phyloP scores from a whole-genome alignment of 176 grass and related monocot genomes.

The Canna indica region DNA sequence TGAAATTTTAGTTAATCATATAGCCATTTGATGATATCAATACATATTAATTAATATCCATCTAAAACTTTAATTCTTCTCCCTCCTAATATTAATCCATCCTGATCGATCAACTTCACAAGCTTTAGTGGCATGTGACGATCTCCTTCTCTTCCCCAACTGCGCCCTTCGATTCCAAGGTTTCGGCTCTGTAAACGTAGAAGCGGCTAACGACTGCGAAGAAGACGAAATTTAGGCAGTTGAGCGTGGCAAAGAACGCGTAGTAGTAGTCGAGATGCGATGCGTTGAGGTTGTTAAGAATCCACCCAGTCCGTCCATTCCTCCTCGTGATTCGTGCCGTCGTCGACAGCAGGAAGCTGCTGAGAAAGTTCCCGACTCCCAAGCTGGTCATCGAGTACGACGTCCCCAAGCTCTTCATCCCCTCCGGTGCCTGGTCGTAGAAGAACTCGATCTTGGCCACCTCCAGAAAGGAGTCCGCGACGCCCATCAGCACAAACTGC shows the following conservation, averaged over 20 bases:
- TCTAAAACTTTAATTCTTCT: too few relatives aligned
- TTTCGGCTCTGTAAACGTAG: slow-evolving; percentile 41
- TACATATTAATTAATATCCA: too few relatives aligned
- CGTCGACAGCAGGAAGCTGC: slow-evolving; percentile 36
- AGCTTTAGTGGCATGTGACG: too few relatives aligned
- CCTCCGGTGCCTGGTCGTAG: slow-evolving; percentile 39
- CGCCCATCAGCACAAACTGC: slow-evolving; percentile 44
- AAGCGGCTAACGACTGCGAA: slow-evolving; percentile 21
- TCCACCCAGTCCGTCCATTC: slow-evolving; percentile 26
- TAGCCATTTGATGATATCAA: too few relatives aligned
- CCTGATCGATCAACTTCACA: too few relatives aligned
- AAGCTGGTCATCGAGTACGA: slow-evolving; percentile 39
- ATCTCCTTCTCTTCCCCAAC: background rate
- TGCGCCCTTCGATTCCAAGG: background rate
- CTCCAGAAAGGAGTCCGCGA: slow-evolving; percentile 35
- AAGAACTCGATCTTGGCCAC: slow-evolving; percentile 38
- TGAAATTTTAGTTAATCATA: too few relatives aligned
- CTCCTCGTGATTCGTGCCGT: slow-evolving; percentile 25
- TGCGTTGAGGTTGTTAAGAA: slow-evolving; percentile 40
- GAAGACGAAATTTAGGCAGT: slow-evolving; percentile 15
- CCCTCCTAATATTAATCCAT: too few relatives aligned
- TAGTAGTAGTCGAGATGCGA: slow-evolving; percentile 64
- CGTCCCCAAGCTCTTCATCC: slow-evolving; percentile 66
- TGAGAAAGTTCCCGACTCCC: slow-evolving; percentile 41
- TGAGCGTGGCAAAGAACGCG: slow-evolving; percentile 36